Evolutionary conservation across 2,329 filamentous ascomycete genomes (phyloP).

Genomic region (Trichoderma sp.): DNA sequence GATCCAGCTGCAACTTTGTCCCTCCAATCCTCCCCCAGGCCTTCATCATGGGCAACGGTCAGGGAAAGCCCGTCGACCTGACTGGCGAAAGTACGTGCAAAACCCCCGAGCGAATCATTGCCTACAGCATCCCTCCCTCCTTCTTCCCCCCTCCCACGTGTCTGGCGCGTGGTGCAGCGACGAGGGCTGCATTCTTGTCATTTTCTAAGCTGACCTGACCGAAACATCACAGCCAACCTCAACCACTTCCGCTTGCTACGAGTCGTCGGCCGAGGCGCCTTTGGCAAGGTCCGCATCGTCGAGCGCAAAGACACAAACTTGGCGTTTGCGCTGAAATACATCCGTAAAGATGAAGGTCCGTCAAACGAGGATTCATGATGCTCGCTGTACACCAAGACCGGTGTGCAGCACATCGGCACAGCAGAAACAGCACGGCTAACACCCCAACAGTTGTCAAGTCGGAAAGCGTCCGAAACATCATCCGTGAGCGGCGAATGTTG

Average conservation of each 20-base stretch:
- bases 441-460: slow-evolving; percentile 76
- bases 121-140: slow-evolving; percentile 13
- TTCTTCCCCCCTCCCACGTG: slow-evolving; percentile 17
- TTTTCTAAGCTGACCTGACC: background rate
- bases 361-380: background rate
- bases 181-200: background rate
- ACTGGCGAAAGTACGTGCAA: slow-evolving; percentile 76
- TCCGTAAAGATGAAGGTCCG: slow-evolving; percentile 95
- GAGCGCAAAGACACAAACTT: slow-evolving; percentile 93
- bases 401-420: background rate
- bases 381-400: background rate
- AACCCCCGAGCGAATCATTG: slow-evolving; percentile 4
- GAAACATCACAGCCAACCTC: slow-evolving; percentile 70
- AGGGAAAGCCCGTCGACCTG: slow-evolving; percentile 88
- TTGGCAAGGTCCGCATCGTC: slow-evolving; percentile 98
- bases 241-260: slow-evolving; percentile 95
- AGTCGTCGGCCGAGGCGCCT: slow-evolving; percentile 95
- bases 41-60: slow-evolving; percentile 89
- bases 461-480: slow-evolving; percentile 97
- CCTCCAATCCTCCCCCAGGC: slow-evolving; percentile 28
- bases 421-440: slow-evolving; percentile 23
- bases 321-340: slow-evolving; percentile 96
- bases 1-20: slow-evolving; percentile 21
- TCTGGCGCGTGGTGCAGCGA: background rate
- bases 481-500: slow-evolving; percentile 94